Base-by-base conservation (phyloP, 2,329 filamentous ascomycete species). In the Ophiosphaerella korrae region DNA sequence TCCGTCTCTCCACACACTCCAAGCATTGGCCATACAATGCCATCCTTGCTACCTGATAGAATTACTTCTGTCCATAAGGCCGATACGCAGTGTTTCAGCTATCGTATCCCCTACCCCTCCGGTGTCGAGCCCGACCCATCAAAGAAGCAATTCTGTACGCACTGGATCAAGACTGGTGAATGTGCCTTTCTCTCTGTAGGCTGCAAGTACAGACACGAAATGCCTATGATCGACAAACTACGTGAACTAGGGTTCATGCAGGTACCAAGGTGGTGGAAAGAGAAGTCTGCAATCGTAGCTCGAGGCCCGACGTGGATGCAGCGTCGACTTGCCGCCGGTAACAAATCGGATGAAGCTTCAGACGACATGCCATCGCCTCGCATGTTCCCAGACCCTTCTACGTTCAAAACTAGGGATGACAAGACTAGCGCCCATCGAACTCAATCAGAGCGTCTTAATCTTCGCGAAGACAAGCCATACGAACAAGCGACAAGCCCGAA, bases 171-270 rank as follows among this genome's bases (percentile, higher is more conserved):
- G 62, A 87, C 89, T 51, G 92, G 91, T 16, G 85, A 89, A 37
- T 97, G 92, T 70, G 88, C 88, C 55, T 97, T 90, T 71, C 86
- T 83, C 3, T 90, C 95, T 70, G 87, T 92, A 66, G 92, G 92
- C 0, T 96, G 92, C 77, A 85, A 87, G 58, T 96, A 86, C 78
- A 93, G 92, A 76, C 92, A 96, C 71, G 89, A 94, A 70, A 96
- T 96, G 88, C 92, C 92, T 0, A 85, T 92, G 57, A 79, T 79
- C 43, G 76, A 79, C 0, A 89, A 85, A 1, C 84, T 95, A 61
- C 76, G 83, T 37, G 78, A 81, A 6, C 80, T 96, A 2, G 92
- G 92, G 0, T 82, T 96, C 43, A 74, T 74, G 2, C 35, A 56
- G 7, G 73, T 80, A 13, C 84, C 84, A 7, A 70, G 72, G 7